Base-by-base conservation (phyloP, 495 filamentous ascomycete genomes). In the Penicillium roqueforti region DNA sequence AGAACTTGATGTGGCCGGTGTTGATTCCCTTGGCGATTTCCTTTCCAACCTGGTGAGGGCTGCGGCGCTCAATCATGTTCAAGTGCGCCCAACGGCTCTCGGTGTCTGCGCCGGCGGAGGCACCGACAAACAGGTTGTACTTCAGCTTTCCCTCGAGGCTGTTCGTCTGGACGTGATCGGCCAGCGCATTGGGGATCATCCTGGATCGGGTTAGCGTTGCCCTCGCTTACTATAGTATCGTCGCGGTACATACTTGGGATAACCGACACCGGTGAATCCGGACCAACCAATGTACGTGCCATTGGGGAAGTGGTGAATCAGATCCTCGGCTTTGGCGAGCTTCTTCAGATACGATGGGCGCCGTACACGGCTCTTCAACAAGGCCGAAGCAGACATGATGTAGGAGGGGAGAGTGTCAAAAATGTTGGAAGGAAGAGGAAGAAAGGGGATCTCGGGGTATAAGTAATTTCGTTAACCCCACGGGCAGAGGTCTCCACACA, bases 11-110 rank as follows among this genome's bases (percentile, higher is more conserved):
- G 49, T 85, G 81, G 11, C 90, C 91, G 56, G 83, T 83, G 65
- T 96, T 96, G 71, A 96, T 95, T 3, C 91, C 90, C 75, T 89
- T 92, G 44, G 89, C 80, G 53, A 96, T 96, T 53, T 87, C 80
- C 75, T 95, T 96, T 61, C 91, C 91, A 57, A 96, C 91, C 63
- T 96, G 91, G 70, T 96, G 91, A 41, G 91, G 91, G 56, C 80
- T 79, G 5, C 91, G 81, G 42, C 91, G 81, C 75, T 90, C 86
- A 60, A 95, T 95, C 91, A 96, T 96, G 69, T 95, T 85, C 41
- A 91, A 67, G 2, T 68, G 68, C 5, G 91, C 91, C 91, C 91
- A 96, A 56, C 91, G 80, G 69, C 92, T 92, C 75, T 96, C 91
- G 0, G 91, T 95, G 70, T 96, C 91, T 19, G 91, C 87, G 10